Conservation (phyloP, 1,139 yeast species). For the Cylindricascospora bacillispora region DNA sequence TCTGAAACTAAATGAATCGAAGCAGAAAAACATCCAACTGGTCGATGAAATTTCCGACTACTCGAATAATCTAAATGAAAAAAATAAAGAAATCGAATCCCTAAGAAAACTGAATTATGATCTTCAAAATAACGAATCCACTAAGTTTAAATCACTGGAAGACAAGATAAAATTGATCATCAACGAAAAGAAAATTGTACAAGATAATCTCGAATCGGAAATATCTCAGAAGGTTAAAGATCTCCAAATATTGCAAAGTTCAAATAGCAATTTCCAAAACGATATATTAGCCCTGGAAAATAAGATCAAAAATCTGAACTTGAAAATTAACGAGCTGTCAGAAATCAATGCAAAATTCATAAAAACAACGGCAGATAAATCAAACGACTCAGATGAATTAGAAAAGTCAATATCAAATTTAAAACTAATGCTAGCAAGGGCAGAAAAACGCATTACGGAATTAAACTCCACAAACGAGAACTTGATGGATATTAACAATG, state of each 20-base stretch:
- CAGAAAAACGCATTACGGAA: conserved; percentile 41
- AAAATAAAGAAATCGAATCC: conserved; percentile 65
- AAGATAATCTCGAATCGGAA: conserved; percentile 38
- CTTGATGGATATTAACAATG: conserved; percentile 56
- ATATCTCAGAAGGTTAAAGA: conserved; percentile 35
- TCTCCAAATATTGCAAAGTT: conserved; percentile 22
- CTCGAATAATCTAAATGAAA: conserved; percentile 59
- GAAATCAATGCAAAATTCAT: conserved; percentile 15
- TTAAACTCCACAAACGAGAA: conserved; percentile 44
- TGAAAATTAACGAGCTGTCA: conserved; percentile 13
- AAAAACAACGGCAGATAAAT: conserved; percentile 15
- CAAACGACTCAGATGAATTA: conserved; percentile 20
- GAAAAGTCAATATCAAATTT: conserved; percentile 31
- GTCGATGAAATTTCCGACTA: conserved; percentile 75
- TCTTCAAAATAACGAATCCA: conserved; percentile 45
- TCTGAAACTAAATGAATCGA: conserved; percentile 55
- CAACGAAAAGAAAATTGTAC: conserved; percentile 51
- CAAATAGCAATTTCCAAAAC: conserved; percentile 7
- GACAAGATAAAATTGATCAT: conserved; percentile 31
- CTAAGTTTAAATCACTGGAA: conserved; percentile 35
- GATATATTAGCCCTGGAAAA: conserved; percentile 17
- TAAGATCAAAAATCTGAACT: conserved; percentile 22
- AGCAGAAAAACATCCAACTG: conserved; percentile 46
- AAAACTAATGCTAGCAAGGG: conserved; percentile 38
- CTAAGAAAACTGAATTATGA: conserved; percentile 60